These are phyloP conservation scores for Neofusicoccum sp. DNA, from an alignment of 2,329 filamentous ascomycete genomes.

Conservation along the genomic window DNA sequence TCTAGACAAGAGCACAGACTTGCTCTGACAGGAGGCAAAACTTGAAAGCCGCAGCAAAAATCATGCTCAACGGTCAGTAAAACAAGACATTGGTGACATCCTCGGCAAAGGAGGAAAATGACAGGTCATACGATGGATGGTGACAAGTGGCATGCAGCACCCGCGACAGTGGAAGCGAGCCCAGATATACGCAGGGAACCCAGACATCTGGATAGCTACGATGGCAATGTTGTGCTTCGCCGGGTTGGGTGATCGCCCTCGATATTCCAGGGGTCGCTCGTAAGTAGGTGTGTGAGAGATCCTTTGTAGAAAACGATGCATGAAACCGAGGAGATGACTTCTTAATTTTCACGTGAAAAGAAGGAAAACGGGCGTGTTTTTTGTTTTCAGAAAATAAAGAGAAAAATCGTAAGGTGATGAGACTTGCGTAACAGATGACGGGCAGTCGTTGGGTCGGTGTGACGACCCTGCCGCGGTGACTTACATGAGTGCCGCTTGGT, in stretches of 20 bases:
- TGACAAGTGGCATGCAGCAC: background rate
- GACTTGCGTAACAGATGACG: background rate
- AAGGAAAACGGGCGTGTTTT: background rate
- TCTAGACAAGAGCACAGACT: no score
- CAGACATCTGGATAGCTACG: background rate
- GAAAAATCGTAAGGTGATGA: background rate
- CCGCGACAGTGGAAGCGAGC: background rate
- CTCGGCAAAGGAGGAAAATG: background rate
- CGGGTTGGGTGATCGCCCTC: background rate
- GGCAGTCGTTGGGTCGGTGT: background rate
- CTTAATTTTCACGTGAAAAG: background rate
- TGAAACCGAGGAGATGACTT: background rate
- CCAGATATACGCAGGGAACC: slow-evolving; percentile 1
- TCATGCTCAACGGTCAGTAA: background rate
- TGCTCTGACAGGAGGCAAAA: no score
- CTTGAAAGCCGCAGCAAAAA: no score
- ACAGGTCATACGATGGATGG: background rate
- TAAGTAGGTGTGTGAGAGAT: background rate
- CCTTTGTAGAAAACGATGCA: background rate
- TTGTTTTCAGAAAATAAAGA: background rate
- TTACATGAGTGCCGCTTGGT: background rate
- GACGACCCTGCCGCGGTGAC: background rate
- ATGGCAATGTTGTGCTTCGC: background rate
- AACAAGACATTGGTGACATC: background rate
- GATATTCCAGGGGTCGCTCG: background rate